phyloP scores from a whole-genome alignment of 257 asterid genomes.

The Thymus mandschuricus region DNA sequence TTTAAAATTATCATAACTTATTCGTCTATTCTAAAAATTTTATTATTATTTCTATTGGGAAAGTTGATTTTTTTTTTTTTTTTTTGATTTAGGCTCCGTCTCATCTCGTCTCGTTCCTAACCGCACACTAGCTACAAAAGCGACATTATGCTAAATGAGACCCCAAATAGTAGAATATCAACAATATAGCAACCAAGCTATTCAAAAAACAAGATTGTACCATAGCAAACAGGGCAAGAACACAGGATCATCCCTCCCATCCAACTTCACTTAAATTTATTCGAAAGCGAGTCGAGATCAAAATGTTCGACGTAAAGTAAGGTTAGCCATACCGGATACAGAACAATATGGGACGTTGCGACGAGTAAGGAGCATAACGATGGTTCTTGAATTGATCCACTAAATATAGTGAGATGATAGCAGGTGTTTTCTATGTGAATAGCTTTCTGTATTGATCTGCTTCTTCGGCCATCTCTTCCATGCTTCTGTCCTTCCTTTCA shows the following conservation, averaged over 20 bases:
- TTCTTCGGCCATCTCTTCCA: conserved; percentile 86
- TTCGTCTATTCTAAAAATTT: too few species aligned
- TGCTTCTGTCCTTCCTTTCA: conserved; percentile 85
- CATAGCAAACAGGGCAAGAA: background rate
- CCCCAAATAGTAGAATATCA: background rate
- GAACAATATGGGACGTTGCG: background rate
- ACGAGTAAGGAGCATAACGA: background rate
- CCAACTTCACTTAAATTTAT: background rate
- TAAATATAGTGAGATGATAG: background rate
- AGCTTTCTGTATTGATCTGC: conserved; percentile 85
- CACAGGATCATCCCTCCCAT: background rate
- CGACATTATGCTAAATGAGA: too few species aligned
- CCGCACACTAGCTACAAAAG: too few species aligned
- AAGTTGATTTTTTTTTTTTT: too few species aligned
- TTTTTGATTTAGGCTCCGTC: too few species aligned
- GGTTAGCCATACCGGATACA: background rate
- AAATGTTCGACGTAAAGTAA: background rate
- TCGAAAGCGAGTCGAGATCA: background rate
- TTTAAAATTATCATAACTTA: too few species aligned
- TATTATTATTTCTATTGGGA: too few species aligned
- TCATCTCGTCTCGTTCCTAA: too few species aligned
- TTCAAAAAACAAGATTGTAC: background rate
- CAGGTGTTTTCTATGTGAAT: conserved; percentile 39
- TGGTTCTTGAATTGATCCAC: background rate
- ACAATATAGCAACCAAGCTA: background rate